Percentiles rank a stretch among this genome's conserved stretches.
phyloP scores from a whole-genome alignment of 2,329 filamentous ascomycete genomes.

The Cladosporium sp. region DNA sequence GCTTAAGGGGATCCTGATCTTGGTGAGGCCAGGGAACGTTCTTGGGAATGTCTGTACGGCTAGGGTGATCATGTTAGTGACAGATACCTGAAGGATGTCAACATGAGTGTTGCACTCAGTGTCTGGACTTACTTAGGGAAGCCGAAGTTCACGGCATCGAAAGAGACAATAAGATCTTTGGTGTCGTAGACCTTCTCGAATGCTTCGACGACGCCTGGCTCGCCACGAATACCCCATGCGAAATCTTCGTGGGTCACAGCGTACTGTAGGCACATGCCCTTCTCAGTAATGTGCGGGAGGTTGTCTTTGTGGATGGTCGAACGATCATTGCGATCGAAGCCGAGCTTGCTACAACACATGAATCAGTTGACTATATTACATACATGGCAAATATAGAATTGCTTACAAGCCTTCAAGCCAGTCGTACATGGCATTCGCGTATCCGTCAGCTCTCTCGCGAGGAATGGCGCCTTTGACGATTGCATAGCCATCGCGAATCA shows the following conservation, averaged over 20 bases:
- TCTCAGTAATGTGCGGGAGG: constrained; percentile 47
- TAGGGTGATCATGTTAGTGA: neutral
- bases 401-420: constrained; percentile 39
- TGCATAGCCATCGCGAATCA: constrained; percentile 44
- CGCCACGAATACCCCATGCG: constrained; percentile 50
- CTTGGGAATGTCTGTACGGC: neutral
- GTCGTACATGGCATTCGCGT: constrained; percentile 33
- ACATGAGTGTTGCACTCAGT: neutral
- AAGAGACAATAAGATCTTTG: constrained; percentile 51
- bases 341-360: constrained; percentile 33
- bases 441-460: constrained; percentile 40
- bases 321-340: constrained; percentile 39
- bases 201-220: constrained; percentile 48
- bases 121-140: constrained; percentile 36
- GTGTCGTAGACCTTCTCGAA: constrained; percentile 51
- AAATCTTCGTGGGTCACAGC: constrained; percentile 52
- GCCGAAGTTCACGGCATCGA: constrained; percentile 50
- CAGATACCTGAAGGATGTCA: neutral
- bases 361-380: constrained; percentile 18
- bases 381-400: constrained; percentile 30
- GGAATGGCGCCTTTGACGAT: constrained; percentile 51
- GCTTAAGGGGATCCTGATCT: constrained; percentile 43
- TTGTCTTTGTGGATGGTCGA: constrained; percentile 38
- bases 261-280: constrained; percentile 52
- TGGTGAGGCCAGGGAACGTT: constrained; percentile 48